Evolutionary conservation across 2,329 filamentous ascomycete species (phyloP).

Genomic region (Thermothelomyces thermophilus): DNA sequence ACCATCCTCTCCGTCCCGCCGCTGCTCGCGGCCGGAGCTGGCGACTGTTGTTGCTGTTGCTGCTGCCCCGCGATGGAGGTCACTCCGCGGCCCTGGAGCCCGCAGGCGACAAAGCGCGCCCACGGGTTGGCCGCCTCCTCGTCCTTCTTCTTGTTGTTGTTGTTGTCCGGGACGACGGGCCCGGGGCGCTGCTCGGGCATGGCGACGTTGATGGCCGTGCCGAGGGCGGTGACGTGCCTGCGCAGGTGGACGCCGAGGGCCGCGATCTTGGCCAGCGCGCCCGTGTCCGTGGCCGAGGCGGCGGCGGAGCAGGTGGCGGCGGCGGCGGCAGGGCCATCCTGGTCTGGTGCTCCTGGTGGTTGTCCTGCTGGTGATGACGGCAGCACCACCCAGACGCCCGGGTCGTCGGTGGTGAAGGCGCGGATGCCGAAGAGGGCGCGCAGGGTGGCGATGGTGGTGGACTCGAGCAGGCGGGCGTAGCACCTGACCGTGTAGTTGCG

Average conservation of each 20-base stretch:
- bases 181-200: slow-evolving; percentile 42
- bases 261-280: slow-evolving; percentile 70
- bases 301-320: too few relatives aligned
- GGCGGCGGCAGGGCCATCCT: too few relatives aligned
- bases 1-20: slow-evolving; percentile 8
- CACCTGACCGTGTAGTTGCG: slow-evolving; percentile 59
- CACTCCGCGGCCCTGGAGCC: slow-evolving; percentile 68
- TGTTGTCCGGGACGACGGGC: slow-evolving; percentile 44
- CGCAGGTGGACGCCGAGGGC: slow-evolving; percentile 88
- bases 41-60: too few relatives aligned
- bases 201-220: slow-evolving; percentile 72
- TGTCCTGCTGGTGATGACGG: neutral
- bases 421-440: slow-evolving; percentile 48
- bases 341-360: too few relatives aligned
- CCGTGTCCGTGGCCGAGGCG: too few relatives aligned
- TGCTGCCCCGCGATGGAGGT: slow-evolving; percentile 67
- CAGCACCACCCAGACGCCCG: slow-evolving; percentile 78
- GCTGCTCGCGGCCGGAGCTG: too few relatives aligned
- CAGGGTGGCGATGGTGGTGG: slow-evolving; percentile 63
- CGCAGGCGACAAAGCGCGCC: slow-evolving; percentile 80
- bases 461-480: slow-evolving; percentile 75
- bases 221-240: slow-evolving; percentile 75
- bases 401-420: slow-evolving; percentile 63
- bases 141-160: slow-evolving; percentile 28
- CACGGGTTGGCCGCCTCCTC: too few relatives aligned